Evolutionary conservation across 768 basidiomycete species (phyloP).

Genomic region (Boletellus emodensis): DNA sequence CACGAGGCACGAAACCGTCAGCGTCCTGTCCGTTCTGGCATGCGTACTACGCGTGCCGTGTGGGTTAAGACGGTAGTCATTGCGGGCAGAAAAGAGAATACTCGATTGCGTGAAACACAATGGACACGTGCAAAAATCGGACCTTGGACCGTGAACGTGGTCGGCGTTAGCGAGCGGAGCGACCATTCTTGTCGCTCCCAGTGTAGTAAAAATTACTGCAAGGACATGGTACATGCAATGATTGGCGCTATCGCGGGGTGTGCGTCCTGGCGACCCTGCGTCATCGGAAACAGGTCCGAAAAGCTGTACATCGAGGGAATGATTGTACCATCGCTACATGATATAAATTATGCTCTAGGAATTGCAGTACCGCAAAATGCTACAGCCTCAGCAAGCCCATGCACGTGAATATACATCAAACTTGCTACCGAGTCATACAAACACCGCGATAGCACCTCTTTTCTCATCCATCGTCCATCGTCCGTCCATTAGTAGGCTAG

Average conservation of each 20-base stretch:
- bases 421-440: constrained; percentile 29
- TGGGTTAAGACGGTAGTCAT: constrained; percentile 5
- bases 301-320: no score
- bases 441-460: constrained; percentile 37
- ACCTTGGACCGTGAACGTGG: constrained; percentile 17
- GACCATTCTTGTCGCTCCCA: background rate
- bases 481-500: constrained; percentile 54
- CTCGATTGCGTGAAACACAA: constrained; percentile 9
- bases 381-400: constrained; percentile 4
- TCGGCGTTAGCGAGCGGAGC: background rate
- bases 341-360: constrained; percentile 13
- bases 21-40: constrained; percentile 20
- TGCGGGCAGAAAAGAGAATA: constrained; percentile 3
- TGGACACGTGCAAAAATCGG: constrained; percentile 19
- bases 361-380: background rate
- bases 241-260: no score
- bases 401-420: constrained; percentile 15
- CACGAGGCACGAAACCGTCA: constrained; percentile 17
- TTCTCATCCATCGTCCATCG: constrained; percentile 58
- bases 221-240: no score
- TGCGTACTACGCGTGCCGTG: constrained; percentile 24
- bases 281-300: background rate
- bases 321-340: constrained; percentile 15
- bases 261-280: background rate
- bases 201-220: background rate